Base-by-base conservation (phyloP, 2,329 filamentous ascomycete genomes). In the Phialocephala sp. region DNA sequence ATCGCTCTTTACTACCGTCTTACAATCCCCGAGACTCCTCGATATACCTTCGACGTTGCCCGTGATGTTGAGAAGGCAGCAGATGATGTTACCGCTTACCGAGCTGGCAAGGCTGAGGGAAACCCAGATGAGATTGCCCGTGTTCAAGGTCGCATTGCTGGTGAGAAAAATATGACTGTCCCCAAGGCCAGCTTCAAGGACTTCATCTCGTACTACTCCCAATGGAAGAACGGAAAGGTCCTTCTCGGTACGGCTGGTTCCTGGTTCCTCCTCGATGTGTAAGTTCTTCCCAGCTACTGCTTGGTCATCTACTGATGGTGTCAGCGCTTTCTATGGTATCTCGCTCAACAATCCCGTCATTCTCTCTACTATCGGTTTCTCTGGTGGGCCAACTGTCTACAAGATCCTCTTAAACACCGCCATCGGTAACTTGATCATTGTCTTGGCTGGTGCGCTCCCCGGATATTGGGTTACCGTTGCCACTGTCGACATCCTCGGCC, bases 1-100 rank as follows among this genome's bases (percentile, higher is more conserved):
- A 87, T 94, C 68, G 92, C 92, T 20, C 86, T 96, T 15, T 95
- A 95, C 82, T 95, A 89, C 73, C 89, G 90, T 73, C 81, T 95
- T 2, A 95, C 92, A 60, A 94, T 96, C 70, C 92, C 92, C 32
- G 92, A 96, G 80, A 94, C 92, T 35, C 92, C 92, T 60, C 90
- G 92, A 24, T 96, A 95, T 80, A 95, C 92, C 27, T 94, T 95
- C 72, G 92, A 95, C 75, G 86, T 95, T 22, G 84, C 87, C 57
- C 88, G 87, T 36, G 91, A 95, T 74, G 83, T 92, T 43, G 86
- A 91, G 72, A 89, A 92, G 80, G 92, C 87, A 50, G 84, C 87
- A 60, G 86, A 86, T 54, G 92, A 95, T 71, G 86, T 91, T 70
- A 85, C 89, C 75, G 88, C 89, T 18, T 95, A 94, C 79, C 86